Evolutionary conservation across 352 stramenopile species (phyloP).

Genomic region (Phytophthora citrophthora): DNA sequence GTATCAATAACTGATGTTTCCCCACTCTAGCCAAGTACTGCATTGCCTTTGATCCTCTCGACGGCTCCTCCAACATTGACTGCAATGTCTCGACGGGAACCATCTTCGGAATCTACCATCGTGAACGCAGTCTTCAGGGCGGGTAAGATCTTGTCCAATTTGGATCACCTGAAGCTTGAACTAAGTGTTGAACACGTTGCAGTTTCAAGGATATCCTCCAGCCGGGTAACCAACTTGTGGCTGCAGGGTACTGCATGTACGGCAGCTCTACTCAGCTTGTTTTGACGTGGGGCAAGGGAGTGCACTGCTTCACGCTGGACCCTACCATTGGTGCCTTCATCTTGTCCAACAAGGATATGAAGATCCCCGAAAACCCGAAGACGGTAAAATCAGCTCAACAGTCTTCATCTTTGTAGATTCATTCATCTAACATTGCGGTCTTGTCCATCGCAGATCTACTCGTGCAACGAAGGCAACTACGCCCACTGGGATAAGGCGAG

Average conservation of each 20-base stretch:
- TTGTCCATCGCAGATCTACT: slow-evolving; percentile 86
- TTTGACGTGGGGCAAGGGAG: slow-evolving; percentile 93
- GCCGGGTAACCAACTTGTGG: slow-evolving; percentile 93
- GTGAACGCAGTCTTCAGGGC: slow-evolving; percentile 37
- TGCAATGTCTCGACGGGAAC: slow-evolving; percentile 99
- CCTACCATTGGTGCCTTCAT: slow-evolving; percentile 98
- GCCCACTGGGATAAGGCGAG: slow-evolving; percentile 94
- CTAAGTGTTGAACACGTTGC: slow-evolving; percentile 5
- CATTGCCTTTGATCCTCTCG: slow-evolving; percentile 98
- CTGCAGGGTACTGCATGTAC: slow-evolving; percentile 98
- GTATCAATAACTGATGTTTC: background rate
- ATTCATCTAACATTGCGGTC: background rate
- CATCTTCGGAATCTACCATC: slow-evolving; percentile 98
- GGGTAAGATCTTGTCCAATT: slow-evolving; percentile 29
- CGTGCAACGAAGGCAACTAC: slow-evolving; percentile 98
- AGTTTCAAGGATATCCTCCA: slow-evolving; percentile 93
- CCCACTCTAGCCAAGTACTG: slow-evolving; percentile 90
- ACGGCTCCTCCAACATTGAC: slow-evolving; percentile 99
- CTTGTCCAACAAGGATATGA: slow-evolving; percentile 94
- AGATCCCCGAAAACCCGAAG: slow-evolving; percentile 92
- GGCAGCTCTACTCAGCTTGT: slow-evolving; percentile 97
- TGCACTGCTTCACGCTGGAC: slow-evolving; percentile 98
- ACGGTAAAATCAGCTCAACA: slow-evolving; percentile 38
- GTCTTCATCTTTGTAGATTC: background rate
- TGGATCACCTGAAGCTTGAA: background rate